A percentile compares a stretch with the other conserved stretches of the same genome.
phyloP scores from a whole-genome alignment of 2,329 filamentous ascomycete species.

The Cordyceps cicadae region DNA sequence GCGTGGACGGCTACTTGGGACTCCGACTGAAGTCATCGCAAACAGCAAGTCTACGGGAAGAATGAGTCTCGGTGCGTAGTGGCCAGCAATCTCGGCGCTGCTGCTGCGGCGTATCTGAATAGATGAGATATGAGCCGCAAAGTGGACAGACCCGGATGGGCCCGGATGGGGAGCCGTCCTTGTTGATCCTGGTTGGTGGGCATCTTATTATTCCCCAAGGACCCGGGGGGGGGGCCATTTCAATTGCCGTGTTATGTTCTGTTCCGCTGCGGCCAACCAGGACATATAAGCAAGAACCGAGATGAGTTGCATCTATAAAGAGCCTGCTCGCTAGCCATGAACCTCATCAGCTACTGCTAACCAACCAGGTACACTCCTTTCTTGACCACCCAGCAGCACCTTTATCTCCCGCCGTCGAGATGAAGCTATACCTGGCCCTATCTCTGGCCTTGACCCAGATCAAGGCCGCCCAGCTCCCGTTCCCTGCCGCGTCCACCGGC shows the following conservation, averaged over 20 bases:
- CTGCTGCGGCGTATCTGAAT: no score
- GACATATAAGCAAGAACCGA: background rate
- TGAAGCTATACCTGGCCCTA: background rate
- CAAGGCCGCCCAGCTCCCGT: background rate
- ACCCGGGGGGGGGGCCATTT: background rate
- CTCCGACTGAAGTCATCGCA: no score
- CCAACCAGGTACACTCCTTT: no score
- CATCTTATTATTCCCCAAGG: background rate
- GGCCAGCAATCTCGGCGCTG: no score
- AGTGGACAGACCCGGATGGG: no score
- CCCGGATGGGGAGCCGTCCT: background rate
- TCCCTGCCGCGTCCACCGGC: constrained; percentile 43
- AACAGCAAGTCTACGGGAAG: no score
- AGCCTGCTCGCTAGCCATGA: background rate
- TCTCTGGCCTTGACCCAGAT: background rate
- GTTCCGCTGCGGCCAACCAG: no score
- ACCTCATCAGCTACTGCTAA: background rate
- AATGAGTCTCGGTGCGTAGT: no score
- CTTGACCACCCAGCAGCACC: background rate
- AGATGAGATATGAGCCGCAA: no score
- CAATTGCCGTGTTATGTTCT: background rate
- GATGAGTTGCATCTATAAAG: background rate
- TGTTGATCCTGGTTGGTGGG: background rate
- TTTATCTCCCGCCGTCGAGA: background rate
- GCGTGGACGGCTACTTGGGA: no score